Base-by-base conservation (phyloP, 371 early-diverging fungal genomes). In the Rhizomucor miehei region DNA sequence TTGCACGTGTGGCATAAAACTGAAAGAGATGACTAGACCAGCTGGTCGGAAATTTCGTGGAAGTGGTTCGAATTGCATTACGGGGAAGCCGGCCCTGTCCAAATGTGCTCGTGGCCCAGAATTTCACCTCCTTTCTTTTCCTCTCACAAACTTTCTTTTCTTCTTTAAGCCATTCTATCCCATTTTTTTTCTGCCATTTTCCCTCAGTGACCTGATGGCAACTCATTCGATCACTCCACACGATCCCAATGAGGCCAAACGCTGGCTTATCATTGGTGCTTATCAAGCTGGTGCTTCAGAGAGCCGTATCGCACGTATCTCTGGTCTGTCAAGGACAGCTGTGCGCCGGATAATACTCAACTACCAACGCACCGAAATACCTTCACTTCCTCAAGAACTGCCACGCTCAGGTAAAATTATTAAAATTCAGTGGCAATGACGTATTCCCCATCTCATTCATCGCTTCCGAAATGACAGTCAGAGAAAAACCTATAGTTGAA, bases 221-320 rank as follows among this genome's bases (percentile, higher is more conserved):
- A 29, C 48, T 16, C 48, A 48, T 48, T 44, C 48, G 10, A 20
- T 12, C 14, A n/a, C 16, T 48, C 29, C 8, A 29, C 29, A 29
- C 29, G 29, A 29, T 54, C 44, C 63, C 16, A 53, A 69, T 19
- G 69, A 71, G 56, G 76, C 72, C 17, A 77, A 77, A 47, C 64
- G 74, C 39, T 77, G 77, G 77, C 52, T 73, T 45, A 69, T 77
- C 48, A 52, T 77, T 23, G 77, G 77, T 25, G 77, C 77, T 38
- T 59, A 69, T 45, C 64, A 71, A 57, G 74, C 77, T 9, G 77
- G 77, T 21, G 77, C 74, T 3, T 54, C 68, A 49, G 77, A 77
- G 51, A 71, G 62, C 44, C 60, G 62, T 19, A 52, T 73, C 29
- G 77, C 72, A 44, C 69, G 72, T 20, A 65, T 77, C 34, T 60